Percentiles rank a stretch among this genome's conserved stretches.
phyloP scores from a whole-genome alignment of 1,284 basidiomycete genomes.

The Ceratobasidium sp. region DNA sequence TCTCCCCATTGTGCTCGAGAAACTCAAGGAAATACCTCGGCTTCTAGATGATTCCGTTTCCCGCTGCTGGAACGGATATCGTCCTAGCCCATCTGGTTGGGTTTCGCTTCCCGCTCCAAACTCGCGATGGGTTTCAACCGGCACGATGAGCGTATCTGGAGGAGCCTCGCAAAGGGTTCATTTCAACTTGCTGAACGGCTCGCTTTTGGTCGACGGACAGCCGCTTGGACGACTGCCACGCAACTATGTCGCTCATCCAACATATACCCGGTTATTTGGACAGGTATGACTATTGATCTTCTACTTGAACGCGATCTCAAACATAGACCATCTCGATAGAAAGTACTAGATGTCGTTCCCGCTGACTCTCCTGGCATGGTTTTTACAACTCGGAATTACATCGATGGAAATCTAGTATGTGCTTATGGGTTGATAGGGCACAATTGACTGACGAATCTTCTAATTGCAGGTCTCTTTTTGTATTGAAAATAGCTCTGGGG shows the following conservation, averaged over 20 bases:
- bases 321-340: constrained; percentile 47
- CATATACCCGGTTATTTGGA: constrained; percentile 54
- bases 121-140: constrained; percentile 56
- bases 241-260: constrained; percentile 52
- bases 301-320: background rate
- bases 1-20: background rate
- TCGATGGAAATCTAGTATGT: constrained; percentile 49
- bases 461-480: constrained; percentile 52
- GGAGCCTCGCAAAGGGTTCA: constrained; percentile 50
- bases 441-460: background rate
- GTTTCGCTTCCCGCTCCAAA: constrained; percentile 47
- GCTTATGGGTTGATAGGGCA: background rate
- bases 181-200: constrained; percentile 58
- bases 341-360: constrained; percentile 56
- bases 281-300: constrained; percentile 46
- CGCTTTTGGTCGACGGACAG: constrained; percentile 58
- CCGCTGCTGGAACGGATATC: constrained; percentile 56
- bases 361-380: constrained; percentile 54
- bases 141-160: constrained; percentile 47
- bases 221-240: constrained; percentile 56
- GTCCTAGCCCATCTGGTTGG: constrained; percentile 52
- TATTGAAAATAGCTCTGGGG: constrained; percentile 43
- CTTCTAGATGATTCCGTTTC: constrained; percentile 55
- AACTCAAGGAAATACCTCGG: constrained; percentile 28
- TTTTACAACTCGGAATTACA: constrained; percentile 51